Evolutionary conservation across 2,329 filamentous ascomycete genomes (phyloP).

Genomic region (Aspergillus pseudoterreus): DNA sequence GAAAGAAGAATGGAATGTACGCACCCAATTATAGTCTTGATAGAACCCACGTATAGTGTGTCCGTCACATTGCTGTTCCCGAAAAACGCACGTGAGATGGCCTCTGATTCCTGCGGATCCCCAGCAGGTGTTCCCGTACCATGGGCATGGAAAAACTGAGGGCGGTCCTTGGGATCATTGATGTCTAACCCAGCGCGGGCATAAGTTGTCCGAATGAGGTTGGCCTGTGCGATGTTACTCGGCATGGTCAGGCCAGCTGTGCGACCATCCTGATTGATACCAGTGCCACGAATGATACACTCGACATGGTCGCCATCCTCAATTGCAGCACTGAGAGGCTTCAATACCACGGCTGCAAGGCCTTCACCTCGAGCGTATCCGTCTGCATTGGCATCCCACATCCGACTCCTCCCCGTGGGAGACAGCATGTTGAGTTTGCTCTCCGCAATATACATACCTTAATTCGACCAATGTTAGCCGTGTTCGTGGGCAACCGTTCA

Average conservation of each 20-base stretch:
- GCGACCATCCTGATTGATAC: conserved; percentile 55
- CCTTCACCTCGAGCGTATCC: conserved; percentile 52
- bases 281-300: conserved; percentile 47
- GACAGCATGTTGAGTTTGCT: conserved; percentile 39
- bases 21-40: conserved; percentile 12
- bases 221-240: conserved; percentile 43
- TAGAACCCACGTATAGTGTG: conserved; percentile 7
- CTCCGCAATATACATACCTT: conserved; percentile 1
- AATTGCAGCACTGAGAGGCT: conserved; percentile 46
- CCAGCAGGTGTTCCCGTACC: conserved; percentile 6
- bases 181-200: conserved; percentile 4
- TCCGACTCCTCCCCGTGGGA: conserved; percentile 48
- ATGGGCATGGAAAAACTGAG: conserved; percentile 5
- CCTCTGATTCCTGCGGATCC: conserved; percentile 2
- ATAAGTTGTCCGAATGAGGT: conserved; percentile 26
- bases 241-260: conserved; percentile 58
- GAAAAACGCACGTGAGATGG: conserved; percentile 1
- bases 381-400: conserved; percentile 40
- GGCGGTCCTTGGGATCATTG: conserved; percentile 1
- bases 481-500: conserved; percentile 2
- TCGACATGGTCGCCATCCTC: conserved; percentile 41
- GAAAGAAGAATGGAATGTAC: no score
- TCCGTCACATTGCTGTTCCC: background rate
- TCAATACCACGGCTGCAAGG: conserved; percentile 47
- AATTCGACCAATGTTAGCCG: background rate